Evolutionary conservation across 495 filamentous ascomycete species (phyloP).

Genomic region (Delitschia confertaspora): DNA sequence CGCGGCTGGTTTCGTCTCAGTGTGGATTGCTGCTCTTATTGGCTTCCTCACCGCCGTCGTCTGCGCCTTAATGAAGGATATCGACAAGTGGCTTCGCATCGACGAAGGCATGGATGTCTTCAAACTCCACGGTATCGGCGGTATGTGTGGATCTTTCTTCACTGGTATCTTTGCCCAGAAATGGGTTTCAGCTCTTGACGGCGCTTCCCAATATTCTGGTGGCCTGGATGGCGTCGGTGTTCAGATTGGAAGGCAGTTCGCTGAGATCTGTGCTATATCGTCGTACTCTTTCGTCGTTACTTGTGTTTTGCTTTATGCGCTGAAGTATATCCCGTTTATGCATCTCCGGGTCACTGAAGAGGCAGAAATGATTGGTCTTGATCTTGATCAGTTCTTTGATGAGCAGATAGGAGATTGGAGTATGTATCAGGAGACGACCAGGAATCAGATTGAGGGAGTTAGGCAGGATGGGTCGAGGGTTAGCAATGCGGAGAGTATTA

Average conservation of each 20-base stretch:
- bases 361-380: conserved; percentile 48
- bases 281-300: conserved; percentile 49
- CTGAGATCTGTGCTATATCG: conserved; percentile 50
- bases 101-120: conserved; percentile 58
- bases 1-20: conserved; percentile 50
- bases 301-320: conserved; percentile 44
- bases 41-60: conserved; percentile 49
- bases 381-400: conserved; percentile 50
- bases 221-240: conserved; percentile 50
- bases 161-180: conserved; percentile 52
- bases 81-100: conserved; percentile 51
- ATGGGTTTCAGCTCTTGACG: conserved; percentile 40
- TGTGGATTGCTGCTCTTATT: conserved; percentile 50
- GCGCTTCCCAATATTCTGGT: conserved; percentile 41
- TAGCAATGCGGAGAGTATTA: conserved; percentile 13
- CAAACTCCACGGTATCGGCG: conserved; percentile 54
- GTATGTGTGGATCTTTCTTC: conserved; percentile 52
- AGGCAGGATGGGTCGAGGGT: conserved; percentile 1
- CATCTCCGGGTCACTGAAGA: conserved; percentile 48
- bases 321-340: conserved; percentile 53
- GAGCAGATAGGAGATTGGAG: conserved; percentile 48
- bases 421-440: conserved; percentile 24
- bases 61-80: conserved; percentile 43
- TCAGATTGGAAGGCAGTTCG: conserved; percentile 52
- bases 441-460: conserved; percentile 10